Percentiles rank a stretch among this genome's conserved stretches.
Evolutionary conservation across 2,329 filamentous ascomycete species (phyloP).

Genomic region (Thelonectria olida): DNA sequence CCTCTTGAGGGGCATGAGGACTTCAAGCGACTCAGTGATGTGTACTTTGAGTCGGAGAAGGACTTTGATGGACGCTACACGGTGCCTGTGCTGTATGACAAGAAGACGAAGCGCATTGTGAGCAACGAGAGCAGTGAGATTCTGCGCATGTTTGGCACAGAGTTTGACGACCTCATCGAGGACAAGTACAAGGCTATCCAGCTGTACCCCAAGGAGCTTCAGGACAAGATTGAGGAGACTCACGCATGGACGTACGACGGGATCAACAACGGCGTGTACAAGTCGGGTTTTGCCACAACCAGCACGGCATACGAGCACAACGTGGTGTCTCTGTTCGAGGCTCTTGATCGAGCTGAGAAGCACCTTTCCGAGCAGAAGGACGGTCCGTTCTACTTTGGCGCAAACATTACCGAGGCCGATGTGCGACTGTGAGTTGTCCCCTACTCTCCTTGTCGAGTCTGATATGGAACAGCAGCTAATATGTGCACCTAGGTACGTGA

Average conservation of each 20-base stretch:
- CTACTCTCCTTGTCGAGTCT: background rate
- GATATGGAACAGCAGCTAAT: constrained; percentile 17
- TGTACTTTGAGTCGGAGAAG: constrained; percentile 81
- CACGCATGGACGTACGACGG: constrained; percentile 83
- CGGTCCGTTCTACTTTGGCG: constrained; percentile 80
- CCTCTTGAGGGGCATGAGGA: constrained; percentile 75
- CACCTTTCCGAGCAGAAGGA: constrained; percentile 63
- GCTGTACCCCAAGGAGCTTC: constrained; percentile 74
- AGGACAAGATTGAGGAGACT: constrained; percentile 74
- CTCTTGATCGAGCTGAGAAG: constrained; percentile 79
- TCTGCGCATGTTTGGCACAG: constrained; percentile 85
- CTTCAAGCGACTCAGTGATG: constrained; percentile 75
- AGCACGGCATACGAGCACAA: constrained; percentile 84
- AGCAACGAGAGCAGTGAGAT: constrained; percentile 95
- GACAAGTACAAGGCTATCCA: constrained; percentile 68
- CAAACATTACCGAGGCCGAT: constrained; percentile 81
- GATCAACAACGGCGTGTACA: constrained; percentile 78
- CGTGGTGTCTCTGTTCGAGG: constrained; percentile 75
- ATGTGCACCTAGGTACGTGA: constrained; percentile 62
- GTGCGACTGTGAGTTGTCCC: constrained; percentile 67
- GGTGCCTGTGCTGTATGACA: constrained; percentile 88
- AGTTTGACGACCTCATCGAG: constrained; percentile 77
- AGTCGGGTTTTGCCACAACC: constrained; percentile 84
- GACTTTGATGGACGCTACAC: constrained; percentile 84
- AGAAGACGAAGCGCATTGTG: constrained; percentile 78